phyloP scores from a whole-genome alignment of 106 monocot species.

The Dendrobium catenatum region DNA sequence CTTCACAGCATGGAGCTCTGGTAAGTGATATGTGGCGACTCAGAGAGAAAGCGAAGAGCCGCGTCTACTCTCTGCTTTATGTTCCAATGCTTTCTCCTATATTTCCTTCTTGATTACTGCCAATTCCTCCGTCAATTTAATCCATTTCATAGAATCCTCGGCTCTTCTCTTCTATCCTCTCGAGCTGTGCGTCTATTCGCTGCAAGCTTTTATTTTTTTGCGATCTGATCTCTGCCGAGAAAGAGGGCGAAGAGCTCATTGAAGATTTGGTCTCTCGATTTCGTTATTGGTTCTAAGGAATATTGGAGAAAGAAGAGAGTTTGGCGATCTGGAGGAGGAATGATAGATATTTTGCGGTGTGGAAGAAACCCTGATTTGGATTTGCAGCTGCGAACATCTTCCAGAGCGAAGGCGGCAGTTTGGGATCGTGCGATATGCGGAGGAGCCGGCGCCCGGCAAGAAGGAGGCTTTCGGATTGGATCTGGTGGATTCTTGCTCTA shows the following conservation, averaged over 20 bases:
- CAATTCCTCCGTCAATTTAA: background rate
- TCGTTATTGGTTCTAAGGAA: background rate
- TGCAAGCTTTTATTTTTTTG: background rate
- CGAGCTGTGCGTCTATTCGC: background rate
- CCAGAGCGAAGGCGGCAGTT: background rate
- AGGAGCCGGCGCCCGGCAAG: constrained; percentile 59
- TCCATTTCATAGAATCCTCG: background rate
- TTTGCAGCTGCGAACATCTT: background rate
- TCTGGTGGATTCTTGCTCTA: constrained; percentile 58
- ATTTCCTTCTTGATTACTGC: background rate
- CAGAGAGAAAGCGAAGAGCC: background rate
- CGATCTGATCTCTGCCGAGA: background rate
- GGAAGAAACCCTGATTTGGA: background rate
- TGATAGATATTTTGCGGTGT: background rate
- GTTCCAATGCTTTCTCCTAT: background rate
- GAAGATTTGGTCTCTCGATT: background rate
- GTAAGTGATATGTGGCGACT: background rate
- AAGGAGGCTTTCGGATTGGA: constrained; percentile 59
- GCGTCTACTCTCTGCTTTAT: background rate
- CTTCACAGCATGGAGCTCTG: background rate
- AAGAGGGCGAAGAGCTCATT: background rate
- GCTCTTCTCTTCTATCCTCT: background rate
- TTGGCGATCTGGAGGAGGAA: background rate
- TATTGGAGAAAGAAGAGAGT: background rate
- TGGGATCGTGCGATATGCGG: constrained; percentile 22